phyloP scores from a whole-genome alignment of 2,329 filamentous ascomycete species.

The Fusarium sp. region DNA sequence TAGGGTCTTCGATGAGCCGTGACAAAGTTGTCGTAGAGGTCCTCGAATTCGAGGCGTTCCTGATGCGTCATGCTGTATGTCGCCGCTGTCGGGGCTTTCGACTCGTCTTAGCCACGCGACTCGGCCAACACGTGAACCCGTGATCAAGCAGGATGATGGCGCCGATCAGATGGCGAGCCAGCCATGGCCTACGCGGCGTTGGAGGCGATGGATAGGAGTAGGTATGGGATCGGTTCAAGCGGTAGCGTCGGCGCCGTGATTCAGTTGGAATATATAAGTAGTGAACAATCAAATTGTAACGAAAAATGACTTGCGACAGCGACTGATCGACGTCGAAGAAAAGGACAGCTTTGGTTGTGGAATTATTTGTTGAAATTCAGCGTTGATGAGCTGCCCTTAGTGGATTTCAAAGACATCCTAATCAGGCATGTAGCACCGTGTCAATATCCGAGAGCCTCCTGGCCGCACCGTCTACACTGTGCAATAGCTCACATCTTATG shows the following conservation, averaged over 20 bases:
- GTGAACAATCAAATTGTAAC: not conserved
- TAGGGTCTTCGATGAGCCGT: slow-evolving; percentile 49
- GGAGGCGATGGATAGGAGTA: slow-evolving; percentile 10
- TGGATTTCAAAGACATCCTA: slow-evolving; percentile 25
- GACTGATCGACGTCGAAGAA: not conserved
- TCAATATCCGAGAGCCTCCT: not conserved
- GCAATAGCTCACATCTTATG: not conserved
- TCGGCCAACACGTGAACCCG: slow-evolving; percentile 29
- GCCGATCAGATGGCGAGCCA: slow-evolving; percentile 37
- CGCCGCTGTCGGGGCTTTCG: slow-evolving; percentile 29
- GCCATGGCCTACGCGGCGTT: slow-evolving; percentile 41
- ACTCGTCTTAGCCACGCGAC: slow-evolving; percentile 37
- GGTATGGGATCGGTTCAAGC: not conserved
- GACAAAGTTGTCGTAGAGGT: slow-evolving; percentile 53
- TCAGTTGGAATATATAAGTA: not conserved
- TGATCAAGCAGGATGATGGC: slow-evolving; percentile 43
- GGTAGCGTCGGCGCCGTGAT: not conserved
- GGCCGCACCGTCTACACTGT: not conserved
- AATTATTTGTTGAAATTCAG: slow-evolving; percentile 30
- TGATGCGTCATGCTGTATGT: slow-evolving; percentile 51
- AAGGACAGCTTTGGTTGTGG: slow-evolving; percentile 12
- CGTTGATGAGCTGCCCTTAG: slow-evolving; percentile 19
- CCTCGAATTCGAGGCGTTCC: slow-evolving; percentile 47
- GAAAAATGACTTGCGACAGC: slow-evolving; percentile 3
- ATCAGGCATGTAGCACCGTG: slow-evolving; percentile 34